Evolutionary conservation across 208 protist genomes (phyloP).

Genomic region (Trypanosoma cruzi): DNA sequence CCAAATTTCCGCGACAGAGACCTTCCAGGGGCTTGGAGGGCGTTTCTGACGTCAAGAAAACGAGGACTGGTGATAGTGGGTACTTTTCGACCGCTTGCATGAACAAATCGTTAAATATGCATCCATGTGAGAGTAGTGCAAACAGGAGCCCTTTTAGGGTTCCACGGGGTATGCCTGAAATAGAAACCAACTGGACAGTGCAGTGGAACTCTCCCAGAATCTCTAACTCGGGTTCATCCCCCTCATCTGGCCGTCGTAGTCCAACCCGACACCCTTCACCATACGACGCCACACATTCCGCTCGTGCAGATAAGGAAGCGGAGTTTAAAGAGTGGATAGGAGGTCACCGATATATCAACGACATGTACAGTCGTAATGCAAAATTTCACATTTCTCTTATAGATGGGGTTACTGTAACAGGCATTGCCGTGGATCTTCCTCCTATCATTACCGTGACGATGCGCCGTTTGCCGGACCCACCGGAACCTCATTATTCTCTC

Average conservation of each 20-base stretch:
- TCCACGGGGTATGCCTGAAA: background rate
- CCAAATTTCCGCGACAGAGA: background rate
- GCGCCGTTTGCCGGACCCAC: constrained; percentile 59
- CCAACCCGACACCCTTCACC: background rate
- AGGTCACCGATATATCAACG: constrained; percentile 24
- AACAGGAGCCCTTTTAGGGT: background rate
- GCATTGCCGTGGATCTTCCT: constrained; percentile 73
- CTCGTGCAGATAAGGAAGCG: background rate
- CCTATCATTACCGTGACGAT: constrained; percentile 59
- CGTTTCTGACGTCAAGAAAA: background rate
- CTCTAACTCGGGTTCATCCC: background rate
- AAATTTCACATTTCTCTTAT: constrained; percentile 70
- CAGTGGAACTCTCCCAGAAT: background rate
- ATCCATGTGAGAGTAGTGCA: background rate
- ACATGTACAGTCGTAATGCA: constrained; percentile 35
- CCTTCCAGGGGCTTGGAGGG: background rate
- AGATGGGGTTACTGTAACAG: constrained; percentile 59
- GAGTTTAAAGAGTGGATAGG: background rate
- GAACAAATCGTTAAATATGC: background rate
- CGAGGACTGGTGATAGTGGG: background rate
- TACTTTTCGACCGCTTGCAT: background rate
- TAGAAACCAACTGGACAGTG: background rate
- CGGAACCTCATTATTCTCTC: constrained; percentile 50
- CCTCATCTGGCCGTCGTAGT: constrained; percentile 2
- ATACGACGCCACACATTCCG: background rate